phyloP scores from a whole-genome alignment of 257 asterid genomes.

The Prunella vulgaris region DNA sequence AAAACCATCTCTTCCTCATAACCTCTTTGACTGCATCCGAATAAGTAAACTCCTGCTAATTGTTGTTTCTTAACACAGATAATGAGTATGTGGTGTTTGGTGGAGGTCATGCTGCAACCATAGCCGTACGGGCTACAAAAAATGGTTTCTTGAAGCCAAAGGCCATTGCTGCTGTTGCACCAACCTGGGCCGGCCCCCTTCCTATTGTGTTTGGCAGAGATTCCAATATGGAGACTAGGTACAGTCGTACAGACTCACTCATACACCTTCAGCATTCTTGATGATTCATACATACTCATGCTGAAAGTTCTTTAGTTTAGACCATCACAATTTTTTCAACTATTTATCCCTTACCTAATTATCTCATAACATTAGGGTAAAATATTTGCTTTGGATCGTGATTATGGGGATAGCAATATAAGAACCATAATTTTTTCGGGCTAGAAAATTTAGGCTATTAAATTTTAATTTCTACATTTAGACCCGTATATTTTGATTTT shows the following conservation, averaged over 20 bases:
- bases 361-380: too few relatives aligned
- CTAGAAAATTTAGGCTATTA: too few relatives aligned
- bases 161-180: conserved; percentile 92
- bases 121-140: conserved; percentile 78
- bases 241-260: conserved; percentile 31
- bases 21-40: conserved; percentile 2
- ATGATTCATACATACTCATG: too few relatives aligned
- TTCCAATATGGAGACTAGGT: conserved; percentile 88
- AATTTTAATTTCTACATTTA: too few relatives aligned
- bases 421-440: too few relatives aligned
- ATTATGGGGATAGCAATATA: too few relatives aligned
- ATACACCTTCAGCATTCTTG: not conserved
- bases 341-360: not conserved
- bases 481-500: too few relatives aligned
- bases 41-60: conserved; percentile 16
- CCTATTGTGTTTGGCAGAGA: conserved; percentile 91
- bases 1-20: conserved; percentile 3
- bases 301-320: not conserved
- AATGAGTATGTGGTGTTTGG: conserved; percentile 73
- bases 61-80: conserved; percentile 34
- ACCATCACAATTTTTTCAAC: not conserved
- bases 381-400: too few relatives aligned
- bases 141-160: conserved; percentile 70
- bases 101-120: conserved; percentile 98
- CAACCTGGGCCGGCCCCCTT: conserved; percentile 99